Conservation (phyloP, 371 early-diverging fungal species). For the Enterocytospora artemiae region DNA sequence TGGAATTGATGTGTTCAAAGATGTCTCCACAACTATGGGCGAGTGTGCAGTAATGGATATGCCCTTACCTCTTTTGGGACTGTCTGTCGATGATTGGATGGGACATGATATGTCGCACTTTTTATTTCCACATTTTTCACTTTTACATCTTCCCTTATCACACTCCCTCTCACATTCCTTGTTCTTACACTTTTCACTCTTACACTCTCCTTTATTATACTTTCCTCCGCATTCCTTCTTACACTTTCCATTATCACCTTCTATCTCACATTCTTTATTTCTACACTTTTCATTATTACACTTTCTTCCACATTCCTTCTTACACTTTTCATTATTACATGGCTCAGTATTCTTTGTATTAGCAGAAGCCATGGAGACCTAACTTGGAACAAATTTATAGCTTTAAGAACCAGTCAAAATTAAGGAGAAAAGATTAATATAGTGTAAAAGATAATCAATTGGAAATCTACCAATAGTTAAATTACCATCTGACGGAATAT, state of each 20-base stretch:
- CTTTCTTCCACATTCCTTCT: not conserved
- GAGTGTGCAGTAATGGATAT: not conserved
- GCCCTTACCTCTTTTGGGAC: no score
- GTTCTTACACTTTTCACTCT: not conserved
- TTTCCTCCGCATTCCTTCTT: not conserved
- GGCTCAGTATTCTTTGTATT: no score
- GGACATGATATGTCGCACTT: not conserved
- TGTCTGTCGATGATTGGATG: not conserved
- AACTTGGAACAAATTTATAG: no score
- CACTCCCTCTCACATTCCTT: not conserved
- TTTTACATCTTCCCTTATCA: not conserved
- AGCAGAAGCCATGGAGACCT: no score
- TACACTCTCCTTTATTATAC: not conserved
- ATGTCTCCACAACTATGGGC: not conserved
- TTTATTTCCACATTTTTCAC: not conserved
- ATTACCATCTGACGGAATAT: no score
- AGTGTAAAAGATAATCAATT: no score
- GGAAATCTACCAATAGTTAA: no score
- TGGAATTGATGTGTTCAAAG: constrained; percentile 18
- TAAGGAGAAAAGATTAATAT: no score
- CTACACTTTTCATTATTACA: not conserved
- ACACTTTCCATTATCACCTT: not conserved
- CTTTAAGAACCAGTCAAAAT: no score
- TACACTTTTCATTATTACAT: not conserved
- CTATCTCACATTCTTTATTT: not conserved